Conservation (phyloP, 2,329 filamentous ascomycete genomes). For the Teratosphaeria destructans region DNA sequence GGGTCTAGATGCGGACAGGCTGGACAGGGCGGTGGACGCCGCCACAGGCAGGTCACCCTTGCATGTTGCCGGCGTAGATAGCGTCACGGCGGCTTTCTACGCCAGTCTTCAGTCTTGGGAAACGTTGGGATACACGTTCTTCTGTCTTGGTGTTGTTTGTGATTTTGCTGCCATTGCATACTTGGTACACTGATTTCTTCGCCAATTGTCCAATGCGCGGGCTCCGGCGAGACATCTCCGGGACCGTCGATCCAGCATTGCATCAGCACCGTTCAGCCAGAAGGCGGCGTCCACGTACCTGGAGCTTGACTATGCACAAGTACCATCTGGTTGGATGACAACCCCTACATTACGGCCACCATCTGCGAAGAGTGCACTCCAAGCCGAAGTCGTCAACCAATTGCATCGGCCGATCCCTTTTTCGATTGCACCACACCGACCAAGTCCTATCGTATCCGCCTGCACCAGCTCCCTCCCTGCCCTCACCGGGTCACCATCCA, state of each 20-base stretch:
- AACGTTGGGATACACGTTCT: neutral
- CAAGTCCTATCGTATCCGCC: neutral
- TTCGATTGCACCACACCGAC: neutral
- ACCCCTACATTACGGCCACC: neutral
- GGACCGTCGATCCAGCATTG: neutral
- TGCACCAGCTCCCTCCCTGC: neutral
- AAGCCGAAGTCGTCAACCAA: neutral
- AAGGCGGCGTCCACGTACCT: neutral
- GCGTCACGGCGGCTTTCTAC: neutral
- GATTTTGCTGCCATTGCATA: neutral
- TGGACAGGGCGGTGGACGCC: too few relatives aligned
- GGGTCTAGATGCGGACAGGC: neutral
- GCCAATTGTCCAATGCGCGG: neutral
- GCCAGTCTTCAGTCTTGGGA: neutral
- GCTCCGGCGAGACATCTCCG: neutral
- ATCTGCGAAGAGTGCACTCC: neutral
- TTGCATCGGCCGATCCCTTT: neutral
- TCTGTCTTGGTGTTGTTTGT: neutral
- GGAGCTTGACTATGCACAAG: neutral
- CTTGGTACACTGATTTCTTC: neutral
- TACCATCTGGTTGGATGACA: neutral
- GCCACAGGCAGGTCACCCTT: neutral
- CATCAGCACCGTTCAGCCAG: neutral
- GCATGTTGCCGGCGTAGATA: neutral
- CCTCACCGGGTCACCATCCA: neutral